Base-by-base conservation (phyloP, 768 basidiomycete genomes). In the Amanita pallidorosea region DNA sequence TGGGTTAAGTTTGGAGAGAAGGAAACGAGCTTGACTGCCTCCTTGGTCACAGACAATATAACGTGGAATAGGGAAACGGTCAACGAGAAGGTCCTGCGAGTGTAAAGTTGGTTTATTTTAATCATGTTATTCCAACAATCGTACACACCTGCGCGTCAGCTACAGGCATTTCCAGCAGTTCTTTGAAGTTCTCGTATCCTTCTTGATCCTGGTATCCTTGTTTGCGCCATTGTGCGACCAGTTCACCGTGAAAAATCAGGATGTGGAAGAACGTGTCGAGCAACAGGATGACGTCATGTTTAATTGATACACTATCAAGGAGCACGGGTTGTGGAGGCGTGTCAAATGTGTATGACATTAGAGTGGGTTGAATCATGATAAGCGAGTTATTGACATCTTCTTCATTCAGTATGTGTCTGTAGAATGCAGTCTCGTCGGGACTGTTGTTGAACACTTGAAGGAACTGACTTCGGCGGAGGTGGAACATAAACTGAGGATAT, bases 401-500 rank as follows among this genome's bases (percentile, higher is more conserved):
- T 63, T 94, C 88, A 65, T 97, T 93, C 38, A 98, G 71, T 35
- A 96, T 80, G 66, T 97, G 96, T 56, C 94, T 95, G 67, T 97
- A 98, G 75, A 95, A 98, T 12, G 94, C 96, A 17, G 94, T 97
- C 72, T 99, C 96, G 65, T 99, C 96, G 7, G 96, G 96, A 75
- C 91, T 94, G 74, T 97, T 99, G 68, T 98, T 98, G 70, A 98
- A 98, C 49, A 98, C 94, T 68, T 99, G 96, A 64, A 99, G 73
- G 74, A 99, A 98, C 69, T 98, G 95, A 76, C 89, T 92, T 64
- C 96, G 74, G 53, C 95, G 77, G 54, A 99, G 68, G 69, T 99
- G 96, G 83, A 98, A 99, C 96, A 98, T 99, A 74, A 99, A 99
- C 63, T 98, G 96, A 13, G 96, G 96, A 66, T 99, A 99, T 60